Evolutionary conservation across 768 basidiomycete genomes (phyloP), one percentile per base, ranked within the genome.

Genomic region (Kwoniella bestiolae): DNA sequence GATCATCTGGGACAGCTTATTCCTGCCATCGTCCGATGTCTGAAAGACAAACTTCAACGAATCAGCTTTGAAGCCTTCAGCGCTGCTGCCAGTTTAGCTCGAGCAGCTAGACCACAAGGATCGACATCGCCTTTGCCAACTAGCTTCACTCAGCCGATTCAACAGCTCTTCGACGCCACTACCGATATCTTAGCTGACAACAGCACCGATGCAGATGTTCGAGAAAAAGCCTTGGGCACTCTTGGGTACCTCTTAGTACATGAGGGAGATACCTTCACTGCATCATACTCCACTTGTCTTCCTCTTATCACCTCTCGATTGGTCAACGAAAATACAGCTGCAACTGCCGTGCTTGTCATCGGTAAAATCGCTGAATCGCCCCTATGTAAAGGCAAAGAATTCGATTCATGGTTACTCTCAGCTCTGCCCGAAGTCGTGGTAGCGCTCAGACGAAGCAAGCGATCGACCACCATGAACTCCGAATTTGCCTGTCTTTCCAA

Each of bases 121-220:
- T 52, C 68, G 28, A 59, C 71, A 5, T 74, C 72, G 44, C 78
- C 71, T 9, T 66, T 78, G 5, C 62, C 76, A 2, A 26, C 47
- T 2, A 63, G 49, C 11, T 69, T 79, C 61, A 60, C 55, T 9
- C 44, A 59, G 76, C 83, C 60, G 82, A 80, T 87, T 4, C 87
- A 91, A 60, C 74, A 83, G 9, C 84, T 96, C 3, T 96, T 94
- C 79, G 83, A 86, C 7, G 88, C 92, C 67, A 89, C 91, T 9
- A 83, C 90, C 3, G 79, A 83, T 23, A 85, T 92, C 56, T 82
- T 99, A 38, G 86, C 83, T 55, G 89, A 86, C 50, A 87, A 90
- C 66, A 91, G 94, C 70, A 94, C 94, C 1, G 95, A 98, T 78
- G 88, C 90, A 3, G 94, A 96, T 68, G 92, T 98, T 23, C 87